These are phyloP conservation scores for Candida taoyuanica DNA, from an alignment of 805 yeast species.

Conservation along the genomic window DNA sequence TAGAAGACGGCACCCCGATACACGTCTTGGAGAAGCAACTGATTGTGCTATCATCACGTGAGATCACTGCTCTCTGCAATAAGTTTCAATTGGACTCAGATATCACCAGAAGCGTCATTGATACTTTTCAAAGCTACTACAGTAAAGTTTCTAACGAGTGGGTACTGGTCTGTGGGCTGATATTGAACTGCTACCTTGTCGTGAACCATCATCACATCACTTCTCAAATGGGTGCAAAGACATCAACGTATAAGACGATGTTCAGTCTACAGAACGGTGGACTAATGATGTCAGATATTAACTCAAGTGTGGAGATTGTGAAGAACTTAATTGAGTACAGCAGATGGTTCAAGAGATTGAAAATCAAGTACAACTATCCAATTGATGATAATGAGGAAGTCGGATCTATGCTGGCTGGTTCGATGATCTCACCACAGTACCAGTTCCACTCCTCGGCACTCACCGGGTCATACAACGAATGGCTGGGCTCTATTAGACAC, in stretches of 20 bases:
- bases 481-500: constrained; percentile 2
- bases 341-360: constrained; percentile 58
- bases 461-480: constrained; percentile 1
- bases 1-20: background rate
- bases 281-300: constrained; percentile 42
- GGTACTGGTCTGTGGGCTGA: constrained; percentile 65
- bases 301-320: constrained; percentile 49
- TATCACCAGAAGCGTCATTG: constrained; percentile 45
- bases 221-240: constrained; percentile 44
- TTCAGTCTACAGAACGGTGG: constrained; percentile 52
- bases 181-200: constrained; percentile 52
- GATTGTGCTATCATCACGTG: constrained; percentile 35
- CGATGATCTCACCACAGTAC: constrained; percentile 32
- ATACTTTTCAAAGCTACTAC: constrained; percentile 45
- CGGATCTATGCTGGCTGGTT: background rate
- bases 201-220: constrained; percentile 45
- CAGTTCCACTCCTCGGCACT: constrained; percentile 16
- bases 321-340: constrained; percentile 50
- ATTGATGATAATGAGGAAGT: constrained; percentile 18
- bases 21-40: constrained; percentile 25
- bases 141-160: constrained; percentile 58
- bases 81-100: constrained; percentile 57
- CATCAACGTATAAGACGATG: constrained; percentile 46
- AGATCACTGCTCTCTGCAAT: constrained; percentile 49
- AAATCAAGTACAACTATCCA: constrained; percentile 35